These are phyloP conservation scores for Boletus sensibilis DNA, from an alignment of 768 basidiomycete species.

Conservation along the genomic window DNA sequence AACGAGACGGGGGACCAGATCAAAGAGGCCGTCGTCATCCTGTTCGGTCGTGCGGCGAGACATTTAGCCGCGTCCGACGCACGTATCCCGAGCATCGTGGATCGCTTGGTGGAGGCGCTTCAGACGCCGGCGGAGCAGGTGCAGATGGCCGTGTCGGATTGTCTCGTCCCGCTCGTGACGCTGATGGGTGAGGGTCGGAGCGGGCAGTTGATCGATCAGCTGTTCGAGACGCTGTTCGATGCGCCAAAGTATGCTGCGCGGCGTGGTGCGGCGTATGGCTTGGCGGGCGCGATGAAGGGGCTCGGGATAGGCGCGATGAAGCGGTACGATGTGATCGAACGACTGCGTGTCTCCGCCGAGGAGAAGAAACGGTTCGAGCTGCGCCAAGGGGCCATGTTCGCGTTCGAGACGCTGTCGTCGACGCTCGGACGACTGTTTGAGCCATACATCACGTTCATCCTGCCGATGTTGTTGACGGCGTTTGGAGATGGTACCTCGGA, in stretches of 20 bases:
- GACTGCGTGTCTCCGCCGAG: slow-evolving; percentile 72
- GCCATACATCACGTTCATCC: slow-evolving; percentile 82
- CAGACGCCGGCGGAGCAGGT: slow-evolving; percentile 96
- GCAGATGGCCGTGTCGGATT: slow-evolving; percentile 94
- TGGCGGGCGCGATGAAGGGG: slow-evolving; percentile 93
- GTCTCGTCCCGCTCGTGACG: slow-evolving; percentile 82
- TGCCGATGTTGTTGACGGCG: slow-evolving; percentile 77
- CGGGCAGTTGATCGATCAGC: slow-evolving; percentile 63
- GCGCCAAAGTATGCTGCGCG: slow-evolving; percentile 86
- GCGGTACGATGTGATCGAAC: slow-evolving; percentile 73
- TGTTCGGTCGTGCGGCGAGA: slow-evolving; percentile 89
- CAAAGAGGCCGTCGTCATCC: slow-evolving; percentile 92
- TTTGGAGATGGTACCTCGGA: slow-evolving; percentile 88
- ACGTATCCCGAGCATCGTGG: slow-evolving; percentile 78
- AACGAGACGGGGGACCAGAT: slow-evolving; percentile 82
- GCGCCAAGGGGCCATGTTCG: slow-evolving; percentile 93
- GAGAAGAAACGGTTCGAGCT: slow-evolving; percentile 88
- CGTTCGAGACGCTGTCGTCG: slow-evolving; percentile 85
- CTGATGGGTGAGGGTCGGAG: slow-evolving; percentile 49
- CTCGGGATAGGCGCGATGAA: slow-evolving; percentile 83
- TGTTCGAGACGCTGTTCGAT: slow-evolving; percentile 75
- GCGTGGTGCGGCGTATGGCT: slow-evolving; percentile 96
- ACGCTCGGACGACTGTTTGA: slow-evolving; percentile 91
- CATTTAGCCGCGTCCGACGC: slow-evolving; percentile 77
- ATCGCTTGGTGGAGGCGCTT: slow-evolving; percentile 82